Evolutionary conservation across 2,329 filamentous ascomycete species (phyloP).

Genomic region (Aspergillus unguis): DNA sequence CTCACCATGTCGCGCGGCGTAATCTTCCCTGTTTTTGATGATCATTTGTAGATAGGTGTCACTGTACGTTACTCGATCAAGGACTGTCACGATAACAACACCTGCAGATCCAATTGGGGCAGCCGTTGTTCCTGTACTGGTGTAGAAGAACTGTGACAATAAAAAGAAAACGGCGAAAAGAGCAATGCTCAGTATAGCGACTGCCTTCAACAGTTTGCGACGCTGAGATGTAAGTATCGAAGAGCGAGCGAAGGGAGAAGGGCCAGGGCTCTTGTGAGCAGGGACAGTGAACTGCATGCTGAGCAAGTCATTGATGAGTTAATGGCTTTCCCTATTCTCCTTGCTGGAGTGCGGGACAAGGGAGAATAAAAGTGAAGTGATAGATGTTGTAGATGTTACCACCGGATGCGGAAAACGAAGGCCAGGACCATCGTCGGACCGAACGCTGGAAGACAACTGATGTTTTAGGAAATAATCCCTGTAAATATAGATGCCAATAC

Average conservation of each 20-base stretch:
- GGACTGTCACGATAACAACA: constrained; percentile 77
- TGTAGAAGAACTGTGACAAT: constrained; percentile 45
- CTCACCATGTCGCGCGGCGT: constrained; percentile 82
- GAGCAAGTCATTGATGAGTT: background rate
- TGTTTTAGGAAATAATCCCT: background rate
- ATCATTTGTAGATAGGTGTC: constrained; percentile 68
- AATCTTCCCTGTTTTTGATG: constrained; percentile 76
- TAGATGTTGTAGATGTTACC: background rate
- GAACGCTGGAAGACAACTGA: constrained; percentile 1
- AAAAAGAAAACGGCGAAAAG: constrained; percentile 61
- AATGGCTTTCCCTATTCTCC: background rate
- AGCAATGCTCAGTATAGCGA: constrained; percentile 54
- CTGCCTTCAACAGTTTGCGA: constrained; percentile 60
- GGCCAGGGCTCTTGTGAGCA: constrained; percentile 75
- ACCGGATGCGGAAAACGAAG: constrained; percentile 21
- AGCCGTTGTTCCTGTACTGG: constrained; percentile 25
- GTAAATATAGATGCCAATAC: background rate
- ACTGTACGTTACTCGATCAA: constrained; percentile 66
- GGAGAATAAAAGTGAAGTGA: background rate
- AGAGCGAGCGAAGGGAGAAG: constrained; percentile 63
- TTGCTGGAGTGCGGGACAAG: background rate
- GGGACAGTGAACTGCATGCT: constrained; percentile 87
- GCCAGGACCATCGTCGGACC: constrained; percentile 21
- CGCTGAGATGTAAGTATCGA: constrained; percentile 45
- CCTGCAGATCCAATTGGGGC: constrained; percentile 40